Percentiles rank a stretch among this genome's conserved stretches.
Conservation (phyloP, 805 yeast species). For the Yamadazyma takamatsuzukensis region DNA sequence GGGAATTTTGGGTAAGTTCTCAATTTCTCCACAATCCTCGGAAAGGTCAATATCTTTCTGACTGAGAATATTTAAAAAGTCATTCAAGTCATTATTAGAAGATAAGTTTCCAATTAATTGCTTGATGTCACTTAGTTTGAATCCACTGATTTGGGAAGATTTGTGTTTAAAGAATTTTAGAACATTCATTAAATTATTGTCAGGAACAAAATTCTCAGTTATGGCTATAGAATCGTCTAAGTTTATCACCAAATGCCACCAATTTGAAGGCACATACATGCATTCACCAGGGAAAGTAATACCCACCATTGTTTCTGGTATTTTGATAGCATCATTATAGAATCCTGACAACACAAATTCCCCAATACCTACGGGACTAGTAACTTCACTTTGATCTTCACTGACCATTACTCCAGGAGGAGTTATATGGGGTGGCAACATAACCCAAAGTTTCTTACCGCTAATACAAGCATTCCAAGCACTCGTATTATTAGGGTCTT, state of each 20-base stretch:
- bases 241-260: constrained; percentile 97
- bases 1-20: constrained; percentile 45
- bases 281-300: constrained; percentile 80
- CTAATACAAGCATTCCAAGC: constrained; percentile 84
- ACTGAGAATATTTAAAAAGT: constrained; percentile 1
- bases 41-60: constrained; percentile 12
- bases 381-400: constrained; percentile 78
- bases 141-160: constrained; percentile 75
- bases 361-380: constrained; percentile 87
- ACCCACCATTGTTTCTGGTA: constrained; percentile 62
- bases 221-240: constrained; percentile 78
- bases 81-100: constrained; percentile 1
- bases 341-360: constrained; percentile 88
- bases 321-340: constrained; percentile 60
- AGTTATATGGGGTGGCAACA: constrained; percentile 71
- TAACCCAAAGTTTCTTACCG: constrained; percentile 82
- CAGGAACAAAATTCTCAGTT: constrained; percentile 86
- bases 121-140: constrained; percentile 54
- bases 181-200: constrained; percentile 55
- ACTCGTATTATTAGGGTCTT: constrained; percentile 85
- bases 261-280: constrained; percentile 88
- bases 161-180: constrained; percentile 65
- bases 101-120: constrained; percentile 21
- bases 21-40: constrained; percentile 65
- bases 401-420: constrained; percentile 88